Evolutionary conservation across 2,329 filamentous ascomycete genomes (phyloP), one percentile per base, ranked within the genome.

Genomic region (Microcyclospora pomicola): DNA sequence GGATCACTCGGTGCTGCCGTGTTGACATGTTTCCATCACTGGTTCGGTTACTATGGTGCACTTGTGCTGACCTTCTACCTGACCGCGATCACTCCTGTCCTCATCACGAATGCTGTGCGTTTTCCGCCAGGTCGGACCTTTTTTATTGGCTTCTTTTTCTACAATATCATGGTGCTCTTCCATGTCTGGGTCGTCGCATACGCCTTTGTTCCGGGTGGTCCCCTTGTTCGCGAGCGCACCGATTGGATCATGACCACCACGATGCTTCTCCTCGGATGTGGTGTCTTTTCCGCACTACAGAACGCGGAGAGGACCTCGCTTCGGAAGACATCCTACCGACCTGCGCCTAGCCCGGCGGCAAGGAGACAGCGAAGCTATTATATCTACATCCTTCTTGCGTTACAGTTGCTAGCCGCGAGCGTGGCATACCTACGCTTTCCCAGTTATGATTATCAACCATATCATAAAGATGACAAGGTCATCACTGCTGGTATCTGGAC

Each of bases 151-250:
- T 95, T 94, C 64, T 64, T 95, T 37, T 60, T 93, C 35, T 98
- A 96, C 67, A 94, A 96, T 61, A 71, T 96, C 52, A 65, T 96
- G 65, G 80, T 95, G 4, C 73, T 98, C n/a, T 94, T 94, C 68
- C 88, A 96, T 55, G 86, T 95, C 39, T 98, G 91, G 91, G 82
- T 95, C 28, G 91, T 98, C 9, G 91, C 91, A 2, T 98, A 98
- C 53, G 91, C 91, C 10, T 98, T 98, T 50, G 91, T 98, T 2
- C 91, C 91, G 2, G 91, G 91, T 36, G 91, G 91, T 2, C 85
- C 85, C 2, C 71, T 94, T 1, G 82, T 98, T 32, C 80, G 91
- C 33, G 91, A 98, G 59, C 87, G 80, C 55, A 98, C 87, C 1
- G 88, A 96, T 58, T 95, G 87, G 82, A 72, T 98, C 53, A 93